Evolutionary conservation across 169 alveolate genomes (phyloP), one percentile per base, ranked within the genome.

Genomic region (Eimeria praecox): DNA sequence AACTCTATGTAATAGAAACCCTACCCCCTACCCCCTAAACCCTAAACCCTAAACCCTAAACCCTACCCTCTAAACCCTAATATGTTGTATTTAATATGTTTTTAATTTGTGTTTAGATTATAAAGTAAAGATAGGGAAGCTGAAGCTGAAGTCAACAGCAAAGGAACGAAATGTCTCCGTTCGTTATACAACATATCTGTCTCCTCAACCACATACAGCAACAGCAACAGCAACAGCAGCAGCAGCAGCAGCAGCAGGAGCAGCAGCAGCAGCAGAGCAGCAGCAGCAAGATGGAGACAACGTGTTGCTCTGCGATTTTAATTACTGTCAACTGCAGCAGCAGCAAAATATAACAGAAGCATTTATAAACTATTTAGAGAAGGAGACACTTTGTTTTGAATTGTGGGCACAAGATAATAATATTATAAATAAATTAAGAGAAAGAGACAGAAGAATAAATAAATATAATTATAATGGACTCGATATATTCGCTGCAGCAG

Each of bases 371-470:
- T 92, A 92, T 71, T 71, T 92, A 9, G 33, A 44, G 14, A 80
- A 30, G 14, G 93, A 92, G 64, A 80, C 77, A 5, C 73, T 92
- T 40, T 18, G 27, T n/a, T 92, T 92, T 33, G 96, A 92, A 80
- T 75, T 92, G 40, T 92, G 77, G 73, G 96, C 86, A 1, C 38
- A 75, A 38, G 83, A 90, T 38, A 12, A 20, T 8, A n/a, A 62
- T 27, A 78, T 80, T 0, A 5, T 49, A 24, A 27, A 56, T 9
- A 54, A 52, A 10, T 42, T 87, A 22, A 20, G n/a, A 8, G 71
- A 14, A 16, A 1, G n/a, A 46, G 30, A 38, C 27, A 52, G 30
- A 46, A 44, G 18, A 6, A 22, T 14, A 40, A 27, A 33, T 18
- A 20, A 4, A 20, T 82, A 82, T 46, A 49, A 71, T 5, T 82